A percentile compares a stretch with the other conserved stretches of the same genome.
phyloP scores from a whole-genome alignment of 2,329 filamentous ascomycete genomes.

The Fulvia fulva region DNA sequence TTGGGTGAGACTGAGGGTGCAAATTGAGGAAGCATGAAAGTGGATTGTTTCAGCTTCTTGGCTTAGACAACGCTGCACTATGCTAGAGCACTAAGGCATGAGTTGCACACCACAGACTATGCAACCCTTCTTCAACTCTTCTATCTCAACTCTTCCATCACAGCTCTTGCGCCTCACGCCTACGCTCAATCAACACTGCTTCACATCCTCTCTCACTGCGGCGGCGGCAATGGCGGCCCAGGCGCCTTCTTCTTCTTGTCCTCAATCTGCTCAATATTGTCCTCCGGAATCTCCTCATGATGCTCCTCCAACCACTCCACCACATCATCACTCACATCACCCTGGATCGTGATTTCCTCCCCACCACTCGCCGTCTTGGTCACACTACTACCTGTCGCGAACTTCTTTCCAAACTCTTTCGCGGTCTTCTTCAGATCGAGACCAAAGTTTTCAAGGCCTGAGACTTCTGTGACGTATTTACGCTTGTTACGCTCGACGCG shows the following conservation, averaged over 20 bases:
- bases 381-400: slow-evolving; percentile 88
- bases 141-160: not conserved
- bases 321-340: slow-evolving; percentile 92
- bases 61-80: too few relatives aligned
- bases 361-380: slow-evolving; percentile 73
- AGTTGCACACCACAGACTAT: too few relatives aligned
- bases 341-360: slow-evolving; percentile 96
- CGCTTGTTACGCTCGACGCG: slow-evolving; percentile 97
- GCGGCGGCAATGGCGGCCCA: too few relatives aligned
- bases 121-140: too few relatives aligned
- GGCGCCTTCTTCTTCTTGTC: slow-evolving; percentile 96
- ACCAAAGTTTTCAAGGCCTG: slow-evolving; percentile 83
- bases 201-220: not conserved
- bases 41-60: not conserved
- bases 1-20: too few relatives aligned
- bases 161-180: not conserved
- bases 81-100: too few relatives aligned
- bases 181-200: not conserved
- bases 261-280: slow-evolving; percentile 91
- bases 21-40: not conserved
- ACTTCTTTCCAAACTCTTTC: slow-evolving; percentile 90
- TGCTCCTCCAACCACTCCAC: slow-evolving; percentile 85
- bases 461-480: slow-evolving; percentile 92
- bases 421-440: slow-evolving; percentile 86
- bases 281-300: slow-evolving; percentile 85